A percentile compares a stretch with the other conserved stretches of the same genome.
These are phyloP conservation scores for Kalmusia sp. DNA, from an alignment of 2,329 filamentous ascomycete genomes.

Conservation along the genomic window DNA sequence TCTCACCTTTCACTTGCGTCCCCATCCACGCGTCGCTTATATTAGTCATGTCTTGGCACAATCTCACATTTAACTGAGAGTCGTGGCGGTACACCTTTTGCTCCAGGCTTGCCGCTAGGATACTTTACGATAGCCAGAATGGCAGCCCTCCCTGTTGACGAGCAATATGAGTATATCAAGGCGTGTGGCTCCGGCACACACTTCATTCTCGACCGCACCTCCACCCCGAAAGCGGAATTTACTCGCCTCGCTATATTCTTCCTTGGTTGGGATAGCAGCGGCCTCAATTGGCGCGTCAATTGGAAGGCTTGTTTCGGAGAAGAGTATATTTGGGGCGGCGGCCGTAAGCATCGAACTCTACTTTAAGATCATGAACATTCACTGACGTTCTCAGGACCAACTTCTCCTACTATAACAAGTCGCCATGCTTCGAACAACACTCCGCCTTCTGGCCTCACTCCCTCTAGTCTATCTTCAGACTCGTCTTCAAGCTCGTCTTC, in stretches of 20 bases:
- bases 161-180: neutral
- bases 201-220: slow-evolving; percentile 15
- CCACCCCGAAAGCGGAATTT: slow-evolving; percentile 29
- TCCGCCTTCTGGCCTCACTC: neutral
- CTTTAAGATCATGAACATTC: too few relatives aligned
- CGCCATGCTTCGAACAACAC: too few relatives aligned
- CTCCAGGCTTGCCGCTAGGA: neutral
- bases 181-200: neutral
- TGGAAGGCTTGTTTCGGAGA: slow-evolving; percentile 28
- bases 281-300: slow-evolving; percentile 18
- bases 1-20: too few relatives aligned
- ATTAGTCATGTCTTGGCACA: neutral
- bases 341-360: slow-evolving; percentile 19
- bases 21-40: neutral
- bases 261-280: slow-evolving; percentile 25
- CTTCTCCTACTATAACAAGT: too few relatives aligned
- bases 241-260: slow-evolving; percentile 25
- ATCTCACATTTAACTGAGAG: neutral
- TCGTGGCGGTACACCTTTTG: neutral
- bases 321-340: slow-evolving; percentile 15
- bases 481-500: neutral
- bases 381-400: too few relatives aligned
- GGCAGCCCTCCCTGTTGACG: neutral
- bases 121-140: neutral
- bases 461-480: neutral